A percentile compares a stretch with the other conserved stretches of the same genome.
phyloP scores from a whole-genome alignment of 768 basidiomycete species.

The Dictyophora rubrovolvata region DNA sequence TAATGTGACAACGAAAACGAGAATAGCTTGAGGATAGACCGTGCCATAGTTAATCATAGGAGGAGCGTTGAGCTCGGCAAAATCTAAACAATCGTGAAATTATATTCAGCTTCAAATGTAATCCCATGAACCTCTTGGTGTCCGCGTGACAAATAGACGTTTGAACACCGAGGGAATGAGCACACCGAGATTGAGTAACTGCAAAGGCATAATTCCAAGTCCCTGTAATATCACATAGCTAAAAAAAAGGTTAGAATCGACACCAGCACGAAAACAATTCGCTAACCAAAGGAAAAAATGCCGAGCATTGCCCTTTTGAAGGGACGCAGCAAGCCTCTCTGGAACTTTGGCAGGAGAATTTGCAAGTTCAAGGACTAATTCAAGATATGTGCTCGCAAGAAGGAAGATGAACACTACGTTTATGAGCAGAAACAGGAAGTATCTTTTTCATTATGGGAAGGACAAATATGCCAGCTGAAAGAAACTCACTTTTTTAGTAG shows the following conservation, averaged over 20 bases:
- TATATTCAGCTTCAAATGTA: not conserved
- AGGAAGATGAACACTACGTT: constrained; percentile 95
- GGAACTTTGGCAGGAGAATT: constrained; percentile 92
- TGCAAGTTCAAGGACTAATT: constrained; percentile 82
- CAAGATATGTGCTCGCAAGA: constrained; percentile 84
- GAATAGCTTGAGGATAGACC: constrained; percentile 93
- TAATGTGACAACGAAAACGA: constrained; percentile 91
- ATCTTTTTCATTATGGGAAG: constrained; percentile 40
- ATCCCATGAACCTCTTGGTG: constrained; percentile 65
- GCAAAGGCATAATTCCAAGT: constrained; percentile 90
- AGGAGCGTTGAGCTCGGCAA: constrained; percentile 91
- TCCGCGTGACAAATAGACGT: constrained; percentile 71
- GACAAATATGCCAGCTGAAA: constrained; percentile 5
- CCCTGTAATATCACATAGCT: constrained; percentile 31
- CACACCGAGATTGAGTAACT: constrained; percentile 85
- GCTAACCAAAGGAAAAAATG: constrained; percentile 18
- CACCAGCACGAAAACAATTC: constrained; percentile 1
- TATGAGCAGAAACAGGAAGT: constrained; percentile 84
- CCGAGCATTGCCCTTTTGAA: constrained; percentile 71
- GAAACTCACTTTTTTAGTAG: constrained; percentile 73
- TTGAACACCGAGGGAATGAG: constrained; percentile 70
- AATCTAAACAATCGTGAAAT: constrained; percentile 43
- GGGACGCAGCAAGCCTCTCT: constrained; percentile 77
- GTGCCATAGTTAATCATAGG: constrained; percentile 97
- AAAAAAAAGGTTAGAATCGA: not conserved